Evolutionary conservation across 768 basidiomycete genomes (phyloP), one percentile per base, ranked within the genome.

Genomic region (Phaffia australis): DNA sequence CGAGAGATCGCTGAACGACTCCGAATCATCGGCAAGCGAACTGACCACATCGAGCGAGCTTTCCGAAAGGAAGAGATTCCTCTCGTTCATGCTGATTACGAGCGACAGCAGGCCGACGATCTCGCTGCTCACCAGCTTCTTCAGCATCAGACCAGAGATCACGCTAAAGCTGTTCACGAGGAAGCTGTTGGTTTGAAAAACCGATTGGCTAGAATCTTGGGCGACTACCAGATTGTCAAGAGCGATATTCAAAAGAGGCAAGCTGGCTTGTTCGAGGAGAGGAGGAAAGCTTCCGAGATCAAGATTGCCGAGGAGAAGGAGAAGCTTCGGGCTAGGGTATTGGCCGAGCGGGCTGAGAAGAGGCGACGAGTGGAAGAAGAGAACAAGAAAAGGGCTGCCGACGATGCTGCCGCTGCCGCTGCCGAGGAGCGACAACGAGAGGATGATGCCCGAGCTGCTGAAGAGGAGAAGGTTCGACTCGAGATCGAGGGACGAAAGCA

Each of bases 21-120:
- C 57, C 85, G 90, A 27, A 83, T 93, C 70, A 81, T 86, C 54
- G 75, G 85, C 48, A 98, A 98, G 78, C 87, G 92, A 29, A 83
- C 97, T 71, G 95, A 98, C 74, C 94, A 99, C 78, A 75, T 88
- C 75, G 94, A 98, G 78, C 89, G 92, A 63, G 92, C 93, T 0
- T 88, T 86, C 78, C 87, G 94, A 71, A 90, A 91, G 76, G 92
- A 91, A 58, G 94, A 98, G 75, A 82, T 85, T 7, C 87, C 92
- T 0, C 80, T 98, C 3, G 81, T 97, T 54, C 83, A 81, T 1
- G 79, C 87, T 71, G 95, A 97, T 76, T 97, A 97, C 74, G 85
- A 86, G 42, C 76, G 79, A 3, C 94, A 99, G 75, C 90, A 95
- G 75, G 81, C 81, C 49, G 79, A 80, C 47, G 93, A 98, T 77